Evolutionary conservation across 805 yeast species (phyloP).

Genomic region (Barnettozyma sucrosica): DNA sequence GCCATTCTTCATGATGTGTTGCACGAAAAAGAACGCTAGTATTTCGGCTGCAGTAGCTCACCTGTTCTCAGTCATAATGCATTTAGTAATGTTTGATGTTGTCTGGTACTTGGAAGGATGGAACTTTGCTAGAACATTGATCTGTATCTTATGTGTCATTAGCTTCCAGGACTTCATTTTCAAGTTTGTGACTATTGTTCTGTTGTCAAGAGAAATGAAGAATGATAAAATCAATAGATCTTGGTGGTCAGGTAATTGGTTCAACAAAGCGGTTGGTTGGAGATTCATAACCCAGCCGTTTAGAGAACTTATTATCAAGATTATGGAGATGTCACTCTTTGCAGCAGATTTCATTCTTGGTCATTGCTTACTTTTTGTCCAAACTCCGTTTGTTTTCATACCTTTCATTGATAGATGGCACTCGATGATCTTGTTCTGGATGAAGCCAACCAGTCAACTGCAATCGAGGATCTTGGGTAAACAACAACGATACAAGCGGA

Average conservation of each 20-base stretch:
- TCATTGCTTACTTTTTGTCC: constrained; percentile 51
- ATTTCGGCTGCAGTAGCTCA: constrained; percentile 54
- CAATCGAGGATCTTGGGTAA: constrained; percentile 32
- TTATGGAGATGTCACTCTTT: constrained; percentile 61
- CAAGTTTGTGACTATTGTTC: constrained; percentile 40
- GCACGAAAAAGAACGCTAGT: constrained; percentile 42
- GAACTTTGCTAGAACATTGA: constrained; percentile 51
- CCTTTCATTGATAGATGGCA: constrained; percentile 67
- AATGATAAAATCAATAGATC: constrained; percentile 57
- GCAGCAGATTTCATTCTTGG: constrained; percentile 58
- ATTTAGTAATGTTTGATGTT: constrained; percentile 52
- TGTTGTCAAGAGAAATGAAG: constrained; percentile 58
- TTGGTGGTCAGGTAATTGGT: constrained; percentile 81
- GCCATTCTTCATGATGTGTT: constrained; percentile 38
- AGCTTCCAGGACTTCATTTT: constrained; percentile 54
- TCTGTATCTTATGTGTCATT: constrained; percentile 55
- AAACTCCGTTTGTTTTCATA: constrained; percentile 53
- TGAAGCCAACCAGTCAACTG: constrained; percentile 44
- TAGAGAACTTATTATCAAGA: constrained; percentile 58
- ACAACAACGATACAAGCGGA: constrained; percentile 35
- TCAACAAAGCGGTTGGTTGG: constrained; percentile 57
- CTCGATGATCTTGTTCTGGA: constrained; percentile 62
- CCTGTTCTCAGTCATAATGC: constrained; percentile 43
- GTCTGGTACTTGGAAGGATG: constrained; percentile 66
- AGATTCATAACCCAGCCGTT: constrained; percentile 53